These are phyloP conservation scores for Podospora fimiseda DNA, from an alignment of 495 filamentous ascomycete genomes.

Conservation along the genomic window DNA sequence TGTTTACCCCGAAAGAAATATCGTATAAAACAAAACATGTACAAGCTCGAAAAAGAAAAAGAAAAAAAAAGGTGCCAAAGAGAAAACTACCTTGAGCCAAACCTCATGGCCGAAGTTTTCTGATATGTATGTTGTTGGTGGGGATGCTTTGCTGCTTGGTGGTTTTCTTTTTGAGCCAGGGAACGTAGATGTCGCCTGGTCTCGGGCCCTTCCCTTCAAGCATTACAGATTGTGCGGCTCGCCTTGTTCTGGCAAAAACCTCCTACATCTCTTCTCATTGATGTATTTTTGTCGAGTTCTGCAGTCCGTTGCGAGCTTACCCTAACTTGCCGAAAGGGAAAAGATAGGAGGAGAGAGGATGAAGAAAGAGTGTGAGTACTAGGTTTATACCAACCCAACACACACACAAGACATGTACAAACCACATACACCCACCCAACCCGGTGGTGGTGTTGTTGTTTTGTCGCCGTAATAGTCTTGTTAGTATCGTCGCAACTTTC, in stretches of 20 bases:
- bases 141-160: too few species aligned
- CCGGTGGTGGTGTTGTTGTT: too few species aligned
- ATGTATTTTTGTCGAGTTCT: neutral
- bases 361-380: neutral
- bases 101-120: too few species aligned
- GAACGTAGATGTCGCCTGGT: too few species aligned
- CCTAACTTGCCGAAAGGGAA: neutral
- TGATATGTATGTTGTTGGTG: neutral
- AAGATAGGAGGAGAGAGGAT: neutral
- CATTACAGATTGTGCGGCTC: too few species aligned
- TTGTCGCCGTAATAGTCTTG: conserved; percentile 23
- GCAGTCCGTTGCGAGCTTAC: neutral
- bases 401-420: too few species aligned
- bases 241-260: too few species aligned
- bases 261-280: neutral
- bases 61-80: too few species aligned
- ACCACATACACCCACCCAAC: too few species aligned
- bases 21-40: neutral
- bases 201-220: too few species aligned
- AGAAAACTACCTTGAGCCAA: neutral
- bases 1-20: too few species aligned
- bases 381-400: neutral
- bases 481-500: conserved; percentile 73
- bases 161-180: too few species aligned
- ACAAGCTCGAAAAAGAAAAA: neutral